A percentile compares a stretch with the other conserved stretches of the same genome.
phyloP scores from a whole-genome alignment of 1,139 yeast species.

The Blastobotrys proliferans region DNA sequence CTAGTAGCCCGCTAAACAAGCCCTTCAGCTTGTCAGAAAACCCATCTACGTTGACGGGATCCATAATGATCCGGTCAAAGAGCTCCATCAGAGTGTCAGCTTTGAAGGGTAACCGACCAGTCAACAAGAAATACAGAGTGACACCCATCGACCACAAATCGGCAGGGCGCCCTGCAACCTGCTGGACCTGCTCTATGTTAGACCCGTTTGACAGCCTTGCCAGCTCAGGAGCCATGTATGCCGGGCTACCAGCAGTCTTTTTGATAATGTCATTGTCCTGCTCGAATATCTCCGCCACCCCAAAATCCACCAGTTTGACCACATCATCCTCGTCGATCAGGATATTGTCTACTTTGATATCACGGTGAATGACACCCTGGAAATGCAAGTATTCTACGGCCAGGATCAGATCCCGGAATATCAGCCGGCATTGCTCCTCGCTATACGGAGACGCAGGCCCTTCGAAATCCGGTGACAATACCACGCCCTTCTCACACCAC shows the following conservation, averaged over 20 bases:
- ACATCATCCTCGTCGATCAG: slow-evolving; percentile 67
- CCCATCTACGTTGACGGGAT: slow-evolving; percentile 18
- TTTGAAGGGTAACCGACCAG: slow-evolving; percentile 40
- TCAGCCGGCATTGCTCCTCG: slow-evolving; percentile 40
- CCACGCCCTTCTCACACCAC: slow-evolving; percentile 55
- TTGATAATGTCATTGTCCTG: slow-evolving; percentile 45
- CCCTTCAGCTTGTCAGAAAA: slow-evolving; percentile 27
- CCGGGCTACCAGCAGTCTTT: slow-evolving; percentile 82
- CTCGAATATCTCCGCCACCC: slow-evolving; percentile 71
- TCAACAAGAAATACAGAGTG: slow-evolving; percentile 42
- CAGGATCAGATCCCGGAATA: slow-evolving; percentile 75
- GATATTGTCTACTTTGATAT: slow-evolving; percentile 90
- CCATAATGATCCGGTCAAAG: slow-evolving; percentile 33
- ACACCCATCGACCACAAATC: slow-evolving; percentile 83
- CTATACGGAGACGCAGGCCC: slow-evolving; percentile 28
- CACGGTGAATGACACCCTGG: slow-evolving; percentile 92
- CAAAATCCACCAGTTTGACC: slow-evolving; percentile 92
- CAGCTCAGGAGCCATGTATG: slow-evolving; percentile 77
- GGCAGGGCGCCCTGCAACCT: slow-evolving; percentile 62
- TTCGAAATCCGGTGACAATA: slow-evolving; percentile 22
- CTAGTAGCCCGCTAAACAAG: slow-evolving; percentile 32
- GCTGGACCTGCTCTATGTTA: slow-evolving; percentile 34
- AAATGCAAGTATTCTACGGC: slow-evolving; percentile 90
- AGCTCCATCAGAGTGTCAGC: slow-evolving; percentile 47
- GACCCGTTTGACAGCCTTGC: slow-evolving; percentile 44